These are phyloP conservation scores for Monilinia laxa DNA, from an alignment of 2,329 filamentous ascomycete genomes.

Conservation along the genomic window DNA sequence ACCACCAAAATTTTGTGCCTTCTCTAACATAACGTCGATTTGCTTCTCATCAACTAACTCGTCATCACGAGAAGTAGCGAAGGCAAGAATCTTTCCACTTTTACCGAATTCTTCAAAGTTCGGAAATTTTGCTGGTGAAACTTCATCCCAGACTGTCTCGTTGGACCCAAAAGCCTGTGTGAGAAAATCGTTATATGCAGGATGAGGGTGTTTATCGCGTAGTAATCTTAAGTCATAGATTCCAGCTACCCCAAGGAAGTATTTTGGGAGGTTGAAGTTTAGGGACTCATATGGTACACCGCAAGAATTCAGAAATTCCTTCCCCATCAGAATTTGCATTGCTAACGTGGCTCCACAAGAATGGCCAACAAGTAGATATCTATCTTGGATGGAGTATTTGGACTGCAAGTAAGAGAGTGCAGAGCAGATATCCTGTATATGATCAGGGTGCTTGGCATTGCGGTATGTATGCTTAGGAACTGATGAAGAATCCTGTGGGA, in stretches of 20 bases:
- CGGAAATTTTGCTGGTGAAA: constrained; percentile 30
- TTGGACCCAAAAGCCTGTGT: constrained; percentile 48
- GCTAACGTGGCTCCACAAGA: constrained; percentile 63
- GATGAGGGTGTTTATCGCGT: constrained; percentile 27
- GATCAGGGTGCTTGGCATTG: constrained; percentile 58
- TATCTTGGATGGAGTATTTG: constrained; percentile 46
- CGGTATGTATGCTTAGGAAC: constrained; percentile 35
- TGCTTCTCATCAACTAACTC: constrained; percentile 38
- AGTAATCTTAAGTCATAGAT: constrained; percentile 59
- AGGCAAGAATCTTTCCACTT: constrained; percentile 25
- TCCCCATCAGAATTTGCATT: constrained; percentile 47
- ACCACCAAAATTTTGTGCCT: neutral
- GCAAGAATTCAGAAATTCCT: constrained; percentile 9
- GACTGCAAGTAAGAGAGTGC: constrained; percentile 53
- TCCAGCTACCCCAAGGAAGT: constrained; percentile 53
- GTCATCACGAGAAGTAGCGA: constrained; percentile 46
- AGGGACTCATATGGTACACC: constrained; percentile 7
- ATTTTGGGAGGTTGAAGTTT: constrained; percentile 10
- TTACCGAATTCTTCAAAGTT: constrained; percentile 17
- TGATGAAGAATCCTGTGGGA: constrained; percentile 41
- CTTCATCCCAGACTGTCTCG: constrained; percentile 52
- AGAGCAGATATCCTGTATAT: constrained; percentile 55
- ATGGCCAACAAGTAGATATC: constrained; percentile 61
- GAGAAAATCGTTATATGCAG: constrained; percentile 31
- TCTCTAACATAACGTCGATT: constrained; percentile 32